Base-by-base conservation (phyloP, 179 eudicot genomes). In the Vitellaria paradoxa region DNA sequence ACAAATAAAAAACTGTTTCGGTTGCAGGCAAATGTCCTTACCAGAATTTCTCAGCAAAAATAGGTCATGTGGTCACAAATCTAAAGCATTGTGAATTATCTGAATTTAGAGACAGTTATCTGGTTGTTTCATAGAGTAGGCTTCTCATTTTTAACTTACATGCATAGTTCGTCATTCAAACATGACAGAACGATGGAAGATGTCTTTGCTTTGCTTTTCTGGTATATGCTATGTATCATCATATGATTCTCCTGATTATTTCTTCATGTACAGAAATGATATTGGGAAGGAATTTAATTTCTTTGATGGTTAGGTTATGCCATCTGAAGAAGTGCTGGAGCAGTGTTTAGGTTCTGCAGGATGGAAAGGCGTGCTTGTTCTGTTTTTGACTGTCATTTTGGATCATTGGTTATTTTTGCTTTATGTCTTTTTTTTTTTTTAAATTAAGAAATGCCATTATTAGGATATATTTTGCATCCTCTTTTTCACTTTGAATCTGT, bases 91-190 rank as follows among this genome's bases (percentile, higher is more conserved):
- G 79, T 76, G 63, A 53, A 65, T 75, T 47, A 18, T 64, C 62
- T 75, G 21, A 50, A 42, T 49, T 70, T 70, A 50, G 73, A 11
- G 20, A 55, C 45, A 55, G 10, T 37, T 56, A 7, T 66, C 56
- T 67, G 50, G 57, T 67, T 53, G 61, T 55, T 55, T 76, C 49
- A 15, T 26, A 49, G 78, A 49, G 50, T 23, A 17, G 1, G 1
- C 30, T n/a, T 65, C 72, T 30, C 37, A 4, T 50, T 26, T 8
- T 50, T 50, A 50, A 53, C 53, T 64, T 37, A 17, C 65, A 52
- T 26, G 70, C 78, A 76, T 17, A 65, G 52, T 30, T 65, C 47
- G 61, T 65, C 70, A 75, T 75, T 26, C n/a, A 30, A 30, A 65
- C 70, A 75, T 20, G n/a, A 26, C 24, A n/a, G 49, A 23, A 17